Evolutionary conservation across 768 basidiomycete species (phyloP), one percentile per base, ranked within the genome.

Genomic region (Agrocybe praecox): DNA sequence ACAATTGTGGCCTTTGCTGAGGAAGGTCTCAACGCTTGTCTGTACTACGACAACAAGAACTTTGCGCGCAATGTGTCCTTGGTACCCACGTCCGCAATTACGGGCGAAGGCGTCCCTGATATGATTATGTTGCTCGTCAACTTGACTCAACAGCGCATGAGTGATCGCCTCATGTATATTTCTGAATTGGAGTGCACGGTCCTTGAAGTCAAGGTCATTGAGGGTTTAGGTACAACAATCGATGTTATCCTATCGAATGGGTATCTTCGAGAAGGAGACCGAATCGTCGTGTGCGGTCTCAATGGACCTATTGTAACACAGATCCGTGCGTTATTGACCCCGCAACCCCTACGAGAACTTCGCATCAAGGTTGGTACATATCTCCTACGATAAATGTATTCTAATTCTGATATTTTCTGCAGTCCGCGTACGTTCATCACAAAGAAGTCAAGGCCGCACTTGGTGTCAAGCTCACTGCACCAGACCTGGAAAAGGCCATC

Each of bases 91-190:
- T 98, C 97, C 53, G 97, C 97, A 32, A 87, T 97, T 73, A 98
- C 96, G 3, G 97, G 96, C 54, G 97, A 99, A 75, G 97, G 97
- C 71, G 83, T 99, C 11, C 97, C 97, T 24, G 97, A 98, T 77
- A 96, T 99, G 96, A 94, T 99, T 76, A 93, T 96, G 92, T 82
- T 99, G 23, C 87, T 99, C 68, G 86, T 98, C 75, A 96, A 97
- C 72, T 83, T 98, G 52, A 98, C 96, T 15, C 96, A 98, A 72
- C 90, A 97, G 75, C 87, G 97, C 57, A 97, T 98, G 96, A 94
- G 90, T 71, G 92, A 96, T 71, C 85, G 90, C 43, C 81, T 99
- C 59, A 99, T 98, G 97, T 99, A 98, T 75, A 83, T 98, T 57
- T 92, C 94, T 26, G 95, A 97, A 68, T 80, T 98, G 44, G 95